Conservation (phyloP, 129 eudicot genomes). For the Chrysanthemum makinoi region DNA sequence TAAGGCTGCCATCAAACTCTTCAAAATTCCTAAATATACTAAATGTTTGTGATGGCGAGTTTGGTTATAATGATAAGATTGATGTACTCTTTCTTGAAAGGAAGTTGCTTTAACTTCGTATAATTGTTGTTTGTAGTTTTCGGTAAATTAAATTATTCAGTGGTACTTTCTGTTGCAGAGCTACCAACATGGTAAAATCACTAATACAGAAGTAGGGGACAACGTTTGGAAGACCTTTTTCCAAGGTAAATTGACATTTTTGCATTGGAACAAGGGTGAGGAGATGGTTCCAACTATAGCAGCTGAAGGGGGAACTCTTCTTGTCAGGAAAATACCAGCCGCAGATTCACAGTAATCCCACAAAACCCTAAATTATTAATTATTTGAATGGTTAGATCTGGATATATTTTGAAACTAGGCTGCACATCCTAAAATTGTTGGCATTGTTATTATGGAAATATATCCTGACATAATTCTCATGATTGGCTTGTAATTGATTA, state of each 20-base stretch:
- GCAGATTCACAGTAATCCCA: constrained; percentile 65
- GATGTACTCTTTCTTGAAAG: neutral
- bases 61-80: neutral
- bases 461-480: neutral
- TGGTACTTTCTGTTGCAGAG: constrained; percentile 33
- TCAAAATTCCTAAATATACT: neutral
- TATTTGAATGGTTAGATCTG: neutral
- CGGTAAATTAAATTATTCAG: neutral
- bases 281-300: constrained; percentile 88
- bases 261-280: constrained; percentile 84
- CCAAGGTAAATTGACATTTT: constrained; percentile 68
- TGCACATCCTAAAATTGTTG: neutral
- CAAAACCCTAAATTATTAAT: neutral
- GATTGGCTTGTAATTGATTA: neutral
- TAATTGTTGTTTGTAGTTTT: neutral
- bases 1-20: neutral
- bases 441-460: neutral
- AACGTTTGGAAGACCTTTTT: constrained; percentile 47
- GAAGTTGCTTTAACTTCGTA: constrained; percentile 13
- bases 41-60: constrained; percentile 1
- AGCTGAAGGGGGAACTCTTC: constrained; percentile 79
- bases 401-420: neutral
- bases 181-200: constrained; percentile 43
- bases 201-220: constrained; percentile 44
- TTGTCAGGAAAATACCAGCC: constrained; percentile 78